Percentiles rank a stretch among this genome's conserved stretches.
Evolutionary conservation across 2,329 filamentous ascomycete genomes (phyloP).

Genomic region (Talaromyces funiculosus): DNA sequence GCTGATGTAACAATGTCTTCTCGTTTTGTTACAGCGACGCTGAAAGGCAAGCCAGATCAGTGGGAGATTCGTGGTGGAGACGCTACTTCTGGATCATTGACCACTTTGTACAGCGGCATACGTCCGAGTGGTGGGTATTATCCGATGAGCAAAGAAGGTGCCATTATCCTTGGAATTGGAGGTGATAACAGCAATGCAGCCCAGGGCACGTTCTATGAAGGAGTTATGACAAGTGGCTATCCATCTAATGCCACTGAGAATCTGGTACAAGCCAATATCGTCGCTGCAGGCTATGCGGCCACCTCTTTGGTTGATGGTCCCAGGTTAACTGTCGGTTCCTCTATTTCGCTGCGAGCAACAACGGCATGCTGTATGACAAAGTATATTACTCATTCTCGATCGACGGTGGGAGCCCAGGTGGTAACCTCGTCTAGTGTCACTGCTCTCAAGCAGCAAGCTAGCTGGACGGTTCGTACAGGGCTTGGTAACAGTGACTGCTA

Average conservation of each 20-base stretch:
- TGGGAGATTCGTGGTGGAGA: slow-evolving; percentile 59
- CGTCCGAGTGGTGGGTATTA: slow-evolving; percentile 55
- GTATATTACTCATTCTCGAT: slow-evolving; percentile 51
- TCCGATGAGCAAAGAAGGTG: slow-evolving; percentile 59
- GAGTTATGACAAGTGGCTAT: slow-evolving; percentile 59
- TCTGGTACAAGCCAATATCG: slow-evolving; percentile 55
- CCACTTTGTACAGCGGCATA: slow-evolving; percentile 55
- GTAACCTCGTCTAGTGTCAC: slow-evolving; percentile 48
- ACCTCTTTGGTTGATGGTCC: slow-evolving; percentile 30
- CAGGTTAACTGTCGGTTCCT: slow-evolving; percentile 44
- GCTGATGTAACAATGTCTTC: slow-evolving; percentile 49
- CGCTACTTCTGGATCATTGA: slow-evolving; percentile 49
- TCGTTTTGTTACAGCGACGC: slow-evolving; percentile 52
- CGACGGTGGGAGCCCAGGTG: slow-evolving; percentile 50
- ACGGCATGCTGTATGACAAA: slow-evolving; percentile 50
- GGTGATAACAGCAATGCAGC: slow-evolving; percentile 58
- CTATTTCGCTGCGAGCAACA: slow-evolving; percentile 51
- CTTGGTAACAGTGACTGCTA: slow-evolving; percentile 53
- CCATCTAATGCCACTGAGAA: slow-evolving; percentile 56
- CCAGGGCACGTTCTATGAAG: slow-evolving; percentile 62
- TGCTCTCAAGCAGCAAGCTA: slow-evolving; percentile 48
- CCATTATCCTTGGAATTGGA: slow-evolving; percentile 62
- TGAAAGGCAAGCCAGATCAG: slow-evolving; percentile 53
- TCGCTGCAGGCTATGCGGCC: slow-evolving; percentile 50
- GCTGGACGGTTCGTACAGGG: slow-evolving; percentile 50